A percentile compares a stretch with the other conserved stretches of the same genome.
phyloP scores from a whole-genome alignment of 2,329 filamentous ascomycete species.

The Podosphaera fusca region DNA sequence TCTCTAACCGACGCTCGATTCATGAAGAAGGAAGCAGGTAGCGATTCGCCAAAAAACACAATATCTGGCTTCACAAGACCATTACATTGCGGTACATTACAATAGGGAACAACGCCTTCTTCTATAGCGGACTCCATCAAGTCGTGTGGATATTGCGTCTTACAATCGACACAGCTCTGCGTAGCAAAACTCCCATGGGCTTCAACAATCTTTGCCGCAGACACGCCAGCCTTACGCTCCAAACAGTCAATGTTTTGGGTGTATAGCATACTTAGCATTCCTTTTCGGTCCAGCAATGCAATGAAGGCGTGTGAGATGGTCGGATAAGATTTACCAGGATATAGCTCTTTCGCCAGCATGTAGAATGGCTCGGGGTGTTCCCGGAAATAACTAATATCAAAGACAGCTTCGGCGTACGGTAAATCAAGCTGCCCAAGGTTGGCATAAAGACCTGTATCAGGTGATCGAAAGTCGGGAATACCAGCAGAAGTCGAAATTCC shows the following conservation, averaged over 20 bases:
- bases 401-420: slow-evolving; percentile 77
- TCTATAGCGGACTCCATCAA: slow-evolving; percentile 49
- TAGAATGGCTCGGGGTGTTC: slow-evolving; percentile 77
- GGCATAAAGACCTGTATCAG: slow-evolving; percentile 78
- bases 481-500: slow-evolving; percentile 60
- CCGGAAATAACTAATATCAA: slow-evolving; percentile 78
- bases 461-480: slow-evolving; percentile 84
- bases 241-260: slow-evolving; percentile 97
- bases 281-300: slow-evolving; percentile 55
- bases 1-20: slow-evolving; percentile 29
- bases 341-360: slow-evolving; percentile 71
- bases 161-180: slow-evolving; percentile 82
- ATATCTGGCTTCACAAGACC: slow-evolving; percentile 65
- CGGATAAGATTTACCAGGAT: slow-evolving; percentile 70
- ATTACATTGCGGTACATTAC: slow-evolving; percentile 34
- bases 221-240: slow-evolving; percentile 68
- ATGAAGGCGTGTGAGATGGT: slow-evolving; percentile 85
- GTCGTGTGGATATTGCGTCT: slow-evolving; percentile 43
- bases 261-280: slow-evolving; percentile 62
- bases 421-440: slow-evolving; percentile 73
- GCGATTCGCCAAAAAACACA: slow-evolving; percentile 58
- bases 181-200: slow-evolving; percentile 88
- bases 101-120: slow-evolving; percentile 46
- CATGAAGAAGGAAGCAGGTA: slow-evolving; percentile 41
- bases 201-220: slow-evolving; percentile 61